phyloP scores from a whole-genome alignment of 768 basidiomycete genomes.

The Rhodotorula toruloides region DNA sequence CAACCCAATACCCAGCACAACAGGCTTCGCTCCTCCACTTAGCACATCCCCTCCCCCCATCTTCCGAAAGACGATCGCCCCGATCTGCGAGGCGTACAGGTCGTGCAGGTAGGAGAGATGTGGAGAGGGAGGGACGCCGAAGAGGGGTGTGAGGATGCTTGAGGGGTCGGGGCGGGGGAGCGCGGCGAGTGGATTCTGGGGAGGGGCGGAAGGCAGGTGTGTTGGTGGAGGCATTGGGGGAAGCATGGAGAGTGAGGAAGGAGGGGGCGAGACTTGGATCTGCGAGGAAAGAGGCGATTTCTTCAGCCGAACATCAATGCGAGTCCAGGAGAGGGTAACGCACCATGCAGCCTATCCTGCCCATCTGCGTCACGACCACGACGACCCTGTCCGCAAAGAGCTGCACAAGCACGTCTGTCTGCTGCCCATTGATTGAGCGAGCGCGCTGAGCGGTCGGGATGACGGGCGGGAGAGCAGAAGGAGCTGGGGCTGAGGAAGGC shows the following conservation, averaged over 20 bases:
- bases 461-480: background rate
- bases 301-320: background rate
- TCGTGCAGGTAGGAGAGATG: conserved; percentile 67
- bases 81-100: conserved; percentile 78
- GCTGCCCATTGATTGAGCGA: conserved; percentile 55
- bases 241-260: conserved; percentile 54
- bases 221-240: conserved; percentile 39
- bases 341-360: conserved; percentile 84
- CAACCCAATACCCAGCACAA: conserved; percentile 73
- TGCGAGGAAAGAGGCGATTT: conserved; percentile 44
- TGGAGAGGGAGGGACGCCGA: conserved; percentile 67
- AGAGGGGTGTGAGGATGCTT: conserved; percentile 67
- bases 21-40: conserved; percentile 54
- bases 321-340: conserved; percentile 27
- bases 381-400: conserved; percentile 71
- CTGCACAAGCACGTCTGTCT: conserved; percentile 73
- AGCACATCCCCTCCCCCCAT: conserved; percentile 49
- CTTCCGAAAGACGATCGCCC: conserved; percentile 64
- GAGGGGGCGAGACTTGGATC: conserved; percentile 76
- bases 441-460: conserved; percentile 56
- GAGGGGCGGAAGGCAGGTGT: conserved; percentile 44
- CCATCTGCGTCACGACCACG: conserved; percentile 82
- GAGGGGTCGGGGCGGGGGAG: conserved; percentile 52
- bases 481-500: background rate
- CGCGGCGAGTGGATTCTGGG: conserved; percentile 51